Evolutionary conservation across 208 protist species (phyloP).

Genomic region (Leishmania arabica): DNA sequence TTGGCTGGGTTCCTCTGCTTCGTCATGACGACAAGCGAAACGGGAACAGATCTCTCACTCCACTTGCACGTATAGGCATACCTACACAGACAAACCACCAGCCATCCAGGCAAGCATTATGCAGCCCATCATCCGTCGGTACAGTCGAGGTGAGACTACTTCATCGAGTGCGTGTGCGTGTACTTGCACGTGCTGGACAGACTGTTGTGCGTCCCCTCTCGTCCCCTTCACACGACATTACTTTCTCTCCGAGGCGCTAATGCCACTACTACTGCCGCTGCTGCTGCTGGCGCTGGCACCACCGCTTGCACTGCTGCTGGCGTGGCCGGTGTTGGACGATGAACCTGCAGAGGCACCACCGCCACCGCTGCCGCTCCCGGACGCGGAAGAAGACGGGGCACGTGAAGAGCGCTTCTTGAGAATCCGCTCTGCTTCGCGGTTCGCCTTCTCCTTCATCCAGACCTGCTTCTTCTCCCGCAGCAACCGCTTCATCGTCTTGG

Average conservation of each 20-base stretch:
- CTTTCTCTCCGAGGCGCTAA: slow-evolving; percentile 3
- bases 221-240: background rate
- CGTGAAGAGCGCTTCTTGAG: slow-evolving; percentile 63
- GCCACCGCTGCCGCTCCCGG: slow-evolving; percentile 1
- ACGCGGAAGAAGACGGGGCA: background rate
- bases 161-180: slow-evolving; percentile 1
- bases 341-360: slow-evolving; percentile 7
- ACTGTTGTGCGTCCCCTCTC: background rate
- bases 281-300: slow-evolving; percentile 2
- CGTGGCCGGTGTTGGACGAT: slow-evolving; percentile 13
- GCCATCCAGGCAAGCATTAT: background rate
- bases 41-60: background rate
- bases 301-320: slow-evolving; percentile 9
- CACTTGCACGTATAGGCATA: background rate
- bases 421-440: slow-evolving; percentile 71
- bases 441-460: slow-evolving; percentile 79
- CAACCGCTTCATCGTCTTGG: slow-evolving; percentile 53
- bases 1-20: no score
- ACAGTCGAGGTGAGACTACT: background rate
- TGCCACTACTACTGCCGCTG: background rate
- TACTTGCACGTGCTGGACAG: background rate
- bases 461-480: slow-evolving; percentile 75
- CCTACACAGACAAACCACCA: background rate
- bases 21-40: no score
- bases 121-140: background rate